Conservation (phyloP, 2,329 filamentous ascomycete species). For the Endothia cerciana region DNA sequence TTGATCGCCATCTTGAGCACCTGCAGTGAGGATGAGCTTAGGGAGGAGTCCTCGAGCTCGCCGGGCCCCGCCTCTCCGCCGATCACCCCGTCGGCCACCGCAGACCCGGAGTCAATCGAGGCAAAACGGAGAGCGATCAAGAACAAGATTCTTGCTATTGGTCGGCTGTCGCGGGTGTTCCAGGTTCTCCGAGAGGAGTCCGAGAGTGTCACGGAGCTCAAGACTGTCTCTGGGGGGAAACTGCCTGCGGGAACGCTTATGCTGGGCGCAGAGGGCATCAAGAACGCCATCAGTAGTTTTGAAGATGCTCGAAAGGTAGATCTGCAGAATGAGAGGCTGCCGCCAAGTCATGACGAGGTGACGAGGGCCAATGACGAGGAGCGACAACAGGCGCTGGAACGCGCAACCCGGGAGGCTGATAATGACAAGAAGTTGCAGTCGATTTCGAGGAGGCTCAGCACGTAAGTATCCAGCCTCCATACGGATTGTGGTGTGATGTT, state of each 20-base stretch:
- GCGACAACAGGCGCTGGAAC: slow-evolving; percentile 79
- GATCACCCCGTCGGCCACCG: slow-evolving; percentile 47
- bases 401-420: slow-evolving; percentile 85
- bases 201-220: slow-evolving; percentile 94
- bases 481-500: too few relatives aligned
- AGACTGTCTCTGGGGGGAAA: slow-evolving; percentile 91
- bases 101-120: slow-evolving; percentile 84
- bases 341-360: slow-evolving; percentile 91
- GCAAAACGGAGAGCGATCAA: slow-evolving; percentile 97
- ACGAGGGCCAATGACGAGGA: slow-evolving; percentile 80
- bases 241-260: slow-evolving; percentile 95
- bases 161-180: slow-evolving; percentile 95
- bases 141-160: slow-evolving; percentile 99
- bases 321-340: slow-evolving; percentile 91
- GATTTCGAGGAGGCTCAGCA: slow-evolving; percentile 90
- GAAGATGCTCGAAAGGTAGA: slow-evolving; percentile 98
- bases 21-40: slow-evolving; percentile 97
- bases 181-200: slow-evolving; percentile 97
- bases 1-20: slow-evolving; percentile 97
- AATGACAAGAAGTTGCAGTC: slow-evolving; percentile 87
- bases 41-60: slow-evolving; percentile 78
- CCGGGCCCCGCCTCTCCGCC: slow-evolving; percentile 77
- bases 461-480: slow-evolving; percentile 65
- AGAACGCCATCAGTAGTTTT: slow-evolving; percentile 95
- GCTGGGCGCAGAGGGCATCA: slow-evolving; percentile 94